A percentile compares a stretch with the other conserved stretches of the same genome.
These are phyloP conservation scores for Vicia sativa DNA, from an alignment of 306 rosid species.

Conservation along the genomic window DNA sequence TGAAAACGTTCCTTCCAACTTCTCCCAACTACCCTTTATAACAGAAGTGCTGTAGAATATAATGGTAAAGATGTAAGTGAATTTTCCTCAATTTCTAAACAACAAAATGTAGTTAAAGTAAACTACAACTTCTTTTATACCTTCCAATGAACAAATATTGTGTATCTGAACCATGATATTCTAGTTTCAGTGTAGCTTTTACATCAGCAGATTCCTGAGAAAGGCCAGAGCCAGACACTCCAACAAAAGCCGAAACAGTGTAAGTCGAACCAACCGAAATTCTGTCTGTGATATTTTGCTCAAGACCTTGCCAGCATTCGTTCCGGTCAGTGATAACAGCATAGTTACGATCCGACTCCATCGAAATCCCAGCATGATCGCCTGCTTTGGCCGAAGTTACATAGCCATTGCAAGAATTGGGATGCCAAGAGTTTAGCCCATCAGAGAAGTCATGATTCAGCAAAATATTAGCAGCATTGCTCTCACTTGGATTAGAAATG, in stretches of 20 bases:
- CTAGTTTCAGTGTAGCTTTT: conserved; percentile 78
- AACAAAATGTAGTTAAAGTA: conserved; percentile 18
- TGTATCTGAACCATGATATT: conserved; percentile 59
- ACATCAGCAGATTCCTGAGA: conserved; percentile 66
- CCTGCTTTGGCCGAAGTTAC: conserved; percentile 56
- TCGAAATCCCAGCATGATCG: conserved; percentile 40
- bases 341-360: conserved; percentile 41
- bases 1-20: conserved; percentile 78
- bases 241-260: conserved; percentile 72
- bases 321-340: conserved; percentile 70
- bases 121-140: conserved; percentile 42
- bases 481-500: conserved; percentile 38
- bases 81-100: conserved; percentile 20
- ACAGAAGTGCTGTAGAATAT: conserved; percentile 67
- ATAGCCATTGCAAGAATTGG: conserved; percentile 68
- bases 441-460: conserved; percentile 78
- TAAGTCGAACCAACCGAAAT: conserved; percentile 61
- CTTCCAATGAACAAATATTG: conserved; percentile 70
- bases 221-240: conserved; percentile 76
- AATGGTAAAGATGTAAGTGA: conserved; percentile 25
- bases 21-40: conserved; percentile 66
- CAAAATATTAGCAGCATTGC: conserved; percentile 58
- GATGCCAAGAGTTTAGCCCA: conserved; percentile 78
- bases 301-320: conserved; percentile 96
- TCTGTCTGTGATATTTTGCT: conserved; percentile 75